Percentiles rank a stretch among this genome's conserved stretches.
These are phyloP conservation scores for Hortiboletus flavorubellus DNA, from an alignment of 768 basidiomycete genomes.

Conservation along the genomic window DNA sequence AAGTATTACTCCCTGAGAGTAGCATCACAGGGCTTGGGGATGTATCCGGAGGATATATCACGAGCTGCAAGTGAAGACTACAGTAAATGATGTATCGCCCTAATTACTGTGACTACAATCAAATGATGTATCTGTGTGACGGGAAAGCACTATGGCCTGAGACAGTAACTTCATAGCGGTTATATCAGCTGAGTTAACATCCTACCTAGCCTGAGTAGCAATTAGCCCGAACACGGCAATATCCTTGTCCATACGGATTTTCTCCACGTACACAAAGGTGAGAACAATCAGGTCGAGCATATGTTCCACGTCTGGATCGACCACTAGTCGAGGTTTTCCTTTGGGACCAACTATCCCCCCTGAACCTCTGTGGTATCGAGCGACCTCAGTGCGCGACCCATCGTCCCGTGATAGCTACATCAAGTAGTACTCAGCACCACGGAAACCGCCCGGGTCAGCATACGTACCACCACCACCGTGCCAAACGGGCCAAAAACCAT, in stretches of 20 bases:
- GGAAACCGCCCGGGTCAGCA: background rate
- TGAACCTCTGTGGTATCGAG: slow-evolving; percentile 19
- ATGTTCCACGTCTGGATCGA: slow-evolving; percentile 17
- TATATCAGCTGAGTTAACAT: too few relatives aligned
- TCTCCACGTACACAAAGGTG: slow-evolving; percentile 34
- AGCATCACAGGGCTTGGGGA: too few relatives aligned
- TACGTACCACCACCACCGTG: slow-evolving; percentile 18
- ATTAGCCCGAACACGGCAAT: too few relatives aligned
- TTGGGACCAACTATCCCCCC: slow-evolving; percentile 21
- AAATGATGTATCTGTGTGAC: too few relatives aligned
- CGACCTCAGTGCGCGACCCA: slow-evolving; percentile 10
- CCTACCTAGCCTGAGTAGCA: too few relatives aligned
- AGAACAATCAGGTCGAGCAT: slow-evolving; percentile 29
- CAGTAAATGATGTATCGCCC: too few relatives aligned
- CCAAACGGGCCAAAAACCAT: slow-evolving; percentile 5
- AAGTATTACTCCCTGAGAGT: too few relatives aligned
- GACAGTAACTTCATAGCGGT: too few relatives aligned
- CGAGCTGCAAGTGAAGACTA: too few relatives aligned
- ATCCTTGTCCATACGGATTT: slow-evolving; percentile 28
- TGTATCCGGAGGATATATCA: too few relatives aligned
- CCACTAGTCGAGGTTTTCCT: slow-evolving; percentile 16
- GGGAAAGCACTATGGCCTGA: too few relatives aligned
- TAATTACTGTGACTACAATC: too few relatives aligned
- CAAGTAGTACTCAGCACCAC: background rate
- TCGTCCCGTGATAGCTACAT: slow-evolving; percentile 24